Evolutionary conservation across 2,329 filamentous ascomycete species (phyloP), one percentile per base, ranked within the genome.

Genomic region (Ophiognomonia clavigignenti-juglandacearum): DNA sequence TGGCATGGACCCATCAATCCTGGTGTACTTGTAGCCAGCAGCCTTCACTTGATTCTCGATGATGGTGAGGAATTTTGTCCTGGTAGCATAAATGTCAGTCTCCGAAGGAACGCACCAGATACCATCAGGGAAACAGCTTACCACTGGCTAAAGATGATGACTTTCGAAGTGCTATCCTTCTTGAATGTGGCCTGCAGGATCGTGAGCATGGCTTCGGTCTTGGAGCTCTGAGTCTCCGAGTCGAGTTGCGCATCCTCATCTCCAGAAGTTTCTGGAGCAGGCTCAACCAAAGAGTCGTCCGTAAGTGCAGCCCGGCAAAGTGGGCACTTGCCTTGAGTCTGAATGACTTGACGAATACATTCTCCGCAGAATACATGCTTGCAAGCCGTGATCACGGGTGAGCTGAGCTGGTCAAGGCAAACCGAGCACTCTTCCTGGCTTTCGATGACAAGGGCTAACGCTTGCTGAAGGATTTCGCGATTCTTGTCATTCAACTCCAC

Each of bases 321-420:
- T 0, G 90, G 91, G 52, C 91, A 96, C 62, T 85, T 89, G 45
- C 84, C 77, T 59, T 93, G 88, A 1, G 79, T 73, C 46, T 86
- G 77, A 49, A 95, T 85, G 41, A 86, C 85, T 53, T 80, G 78
- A 43, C 80, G 72, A 52, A 96, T 89, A 61, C 91, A 96, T 4
- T 70, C 67, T 19, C 71, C 73, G 55, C 89, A 90, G 63, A 90
- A 96, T 1, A 82, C 73, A 62, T 96, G 90, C 22, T 86, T 88
- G 66, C 90, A 96, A 39, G 83, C 79, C 1, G 89, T 95, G 57
- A 96, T 95, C 43, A 93, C 80, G 0, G 90, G 88, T 4, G 78
- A 70, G 22, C 80, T 79, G 3, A 92, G 72, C 0, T 72, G 69
- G 24, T 95, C 88, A 26, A 91, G 77, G 63, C 91, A 96, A 43